phyloP scores from a whole-genome alignment of 108 stramenopile genomes.

The Pelagomonas calceolata region DNA sequence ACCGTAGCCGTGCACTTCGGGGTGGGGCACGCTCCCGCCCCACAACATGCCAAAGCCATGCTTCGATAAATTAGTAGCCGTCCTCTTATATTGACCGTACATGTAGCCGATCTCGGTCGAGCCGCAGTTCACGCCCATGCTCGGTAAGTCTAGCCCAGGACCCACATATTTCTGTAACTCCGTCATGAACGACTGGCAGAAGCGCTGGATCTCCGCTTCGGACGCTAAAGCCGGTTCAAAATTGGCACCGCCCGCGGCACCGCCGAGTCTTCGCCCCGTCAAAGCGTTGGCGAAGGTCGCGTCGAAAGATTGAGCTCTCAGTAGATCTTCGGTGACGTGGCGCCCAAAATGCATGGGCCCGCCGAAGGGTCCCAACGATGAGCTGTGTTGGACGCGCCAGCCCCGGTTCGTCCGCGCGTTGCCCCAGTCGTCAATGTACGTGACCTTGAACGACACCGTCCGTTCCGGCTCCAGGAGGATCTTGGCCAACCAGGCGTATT shows the following conservation, averaged over 20 bases:
- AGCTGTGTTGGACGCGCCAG: slow-evolving; percentile 70
- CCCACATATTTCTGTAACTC: slow-evolving; percentile 92
- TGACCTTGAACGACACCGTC: slow-evolving; percentile 69
- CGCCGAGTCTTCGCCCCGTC: slow-evolving; percentile 73
- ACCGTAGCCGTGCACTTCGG: slow-evolving; percentile 80
- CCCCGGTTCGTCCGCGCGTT: slow-evolving; percentile 69
- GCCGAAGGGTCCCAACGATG: slow-evolving; percentile 82
- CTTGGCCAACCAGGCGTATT: slow-evolving; percentile 89
- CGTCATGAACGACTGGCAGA: slow-evolving; percentile 95
- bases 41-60: slow-evolving; percentile 28
- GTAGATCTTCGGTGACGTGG: slow-evolving; percentile 53
- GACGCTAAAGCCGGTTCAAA: slow-evolving; percentile 86
- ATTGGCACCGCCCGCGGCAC: slow-evolving; percentile 85
- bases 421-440: slow-evolving; percentile 76
- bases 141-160: slow-evolving; percentile 75
- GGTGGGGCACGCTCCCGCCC: slow-evolving; percentile 30
- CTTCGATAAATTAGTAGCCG: slow-evolving; percentile 24
- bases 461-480: slow-evolving; percentile 81
- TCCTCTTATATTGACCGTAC: slow-evolving; percentile 96
- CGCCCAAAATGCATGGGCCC: slow-evolving; percentile 81
- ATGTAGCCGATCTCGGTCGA: slow-evolving; percentile 84
- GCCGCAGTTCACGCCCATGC: slow-evolving; percentile 81
- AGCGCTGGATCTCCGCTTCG: slow-evolving; percentile 88
- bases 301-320: slow-evolving; percentile 68
- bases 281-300: slow-evolving; percentile 78